Percentiles rank a stretch among this genome's conserved stretches.
Conservation (phyloP, 495 filamentous ascomycete species). For the Penicillium argentinense region DNA sequence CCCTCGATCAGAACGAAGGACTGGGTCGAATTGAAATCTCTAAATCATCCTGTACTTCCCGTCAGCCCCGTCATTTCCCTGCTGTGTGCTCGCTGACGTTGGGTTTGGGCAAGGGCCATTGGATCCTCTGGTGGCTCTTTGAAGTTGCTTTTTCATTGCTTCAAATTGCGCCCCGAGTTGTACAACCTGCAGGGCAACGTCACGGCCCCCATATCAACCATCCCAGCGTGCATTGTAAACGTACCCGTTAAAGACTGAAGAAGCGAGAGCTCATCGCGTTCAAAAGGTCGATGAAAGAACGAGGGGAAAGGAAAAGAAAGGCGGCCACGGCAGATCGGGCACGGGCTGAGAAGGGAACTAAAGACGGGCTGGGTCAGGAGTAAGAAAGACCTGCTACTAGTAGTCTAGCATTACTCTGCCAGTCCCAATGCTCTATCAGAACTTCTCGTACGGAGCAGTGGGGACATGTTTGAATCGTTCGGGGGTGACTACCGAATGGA, state of each 20-base stretch:
- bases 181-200: neutral
- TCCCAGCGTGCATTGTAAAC: neutral
- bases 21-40: conserved; percentile 26
- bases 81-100: conserved; percentile 8
- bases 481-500: conserved; percentile 22
- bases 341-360: conserved; percentile 8
- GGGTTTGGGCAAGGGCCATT: no score
- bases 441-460: conserved; percentile 5
- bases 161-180: neutral
- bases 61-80: conserved; percentile 17
- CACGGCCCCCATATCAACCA: conserved; percentile 2
- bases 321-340: no score
- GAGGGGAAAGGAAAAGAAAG: neutral
- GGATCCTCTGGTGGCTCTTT: no score
- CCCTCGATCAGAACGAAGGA: conserved; percentile 20
- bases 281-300: neutral
- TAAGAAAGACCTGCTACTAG: no score
- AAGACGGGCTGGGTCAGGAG: conserved; percentile 5
- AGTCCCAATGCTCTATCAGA: no score
- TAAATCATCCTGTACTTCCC: conserved; percentile 34
- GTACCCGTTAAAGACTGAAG: neutral
- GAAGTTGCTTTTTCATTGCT: neutral
- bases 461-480: conserved; percentile 14
- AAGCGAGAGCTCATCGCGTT: neutral
- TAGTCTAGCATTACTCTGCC: no score